Evolutionary conservation across 179 eudicot species (phyloP).

Genomic region (Beta corolliflora): DNA sequence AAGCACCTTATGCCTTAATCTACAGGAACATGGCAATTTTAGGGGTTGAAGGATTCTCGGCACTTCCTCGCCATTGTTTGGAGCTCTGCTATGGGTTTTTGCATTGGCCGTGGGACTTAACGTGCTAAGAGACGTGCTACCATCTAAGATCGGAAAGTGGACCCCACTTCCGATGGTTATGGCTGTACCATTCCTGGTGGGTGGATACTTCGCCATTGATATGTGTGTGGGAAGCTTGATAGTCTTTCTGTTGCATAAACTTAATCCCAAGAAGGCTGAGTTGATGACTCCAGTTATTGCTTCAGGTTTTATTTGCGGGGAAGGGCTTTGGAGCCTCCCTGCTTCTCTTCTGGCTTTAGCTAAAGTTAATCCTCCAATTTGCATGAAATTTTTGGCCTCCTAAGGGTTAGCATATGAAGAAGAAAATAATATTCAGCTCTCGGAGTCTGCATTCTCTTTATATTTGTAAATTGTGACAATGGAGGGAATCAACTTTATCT

Average conservation of each 20-base stretch:
- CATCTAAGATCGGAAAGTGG: conserved; percentile 53
- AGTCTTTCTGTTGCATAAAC: conserved; percentile 52
- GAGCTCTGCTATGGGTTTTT: conserved; percentile 60
- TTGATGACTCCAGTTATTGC: conserved; percentile 73
- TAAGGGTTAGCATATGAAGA: not conserved
- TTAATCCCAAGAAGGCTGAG: conserved; percentile 51
- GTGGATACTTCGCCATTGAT: conserved; percentile 66
- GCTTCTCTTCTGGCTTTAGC: conserved; percentile 71
- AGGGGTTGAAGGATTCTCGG: conserved; percentile 78
- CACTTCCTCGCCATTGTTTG: conserved; percentile 68
- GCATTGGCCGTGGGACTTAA: conserved; percentile 54
- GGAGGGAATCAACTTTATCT: not conserved
- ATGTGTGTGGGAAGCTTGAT: conserved; percentile 67
- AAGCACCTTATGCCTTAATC: conserved; percentile 75
- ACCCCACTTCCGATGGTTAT: conserved; percentile 76
- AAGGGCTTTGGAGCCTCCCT: conserved; percentile 78
- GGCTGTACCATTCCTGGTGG: conserved; percentile 73
- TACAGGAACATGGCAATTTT: conserved; percentile 75
- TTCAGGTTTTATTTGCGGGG: conserved; percentile 84
- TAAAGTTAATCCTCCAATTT: conserved; percentile 66
- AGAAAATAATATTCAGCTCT: not conserved
- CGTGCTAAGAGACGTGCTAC: conserved; percentile 53
- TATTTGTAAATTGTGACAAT: not conserved
- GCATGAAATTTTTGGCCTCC: conserved; percentile 65
- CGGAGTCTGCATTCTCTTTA: not conserved